phyloP scores from a whole-genome alignment of 1,284 basidiomycete species.

The Inonotus hispidus region DNA sequence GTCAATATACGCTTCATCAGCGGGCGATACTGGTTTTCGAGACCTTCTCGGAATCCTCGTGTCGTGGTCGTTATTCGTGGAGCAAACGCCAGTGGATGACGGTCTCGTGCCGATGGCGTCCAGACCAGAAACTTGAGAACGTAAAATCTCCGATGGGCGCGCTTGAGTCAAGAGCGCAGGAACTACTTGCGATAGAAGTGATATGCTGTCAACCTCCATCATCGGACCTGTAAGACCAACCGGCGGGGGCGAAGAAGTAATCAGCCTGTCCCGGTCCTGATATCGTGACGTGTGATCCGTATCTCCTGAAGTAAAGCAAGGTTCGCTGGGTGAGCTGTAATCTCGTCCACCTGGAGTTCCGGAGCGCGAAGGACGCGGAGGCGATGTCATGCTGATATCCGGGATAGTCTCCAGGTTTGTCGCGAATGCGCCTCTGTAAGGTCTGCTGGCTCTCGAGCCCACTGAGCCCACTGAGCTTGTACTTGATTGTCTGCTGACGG shows the following conservation, averaged over 20 bases:
- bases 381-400: not conserved
- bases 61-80: too few relatives aligned
- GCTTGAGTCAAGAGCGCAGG: too few relatives aligned
- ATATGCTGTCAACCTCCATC: constrained; percentile 63
- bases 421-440: not conserved
- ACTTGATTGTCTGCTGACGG: not conserved
- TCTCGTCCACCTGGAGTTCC: not conserved
- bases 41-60: too few relatives aligned
- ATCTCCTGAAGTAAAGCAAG: too few relatives aligned
- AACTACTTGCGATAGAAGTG: constrained; percentile 31
- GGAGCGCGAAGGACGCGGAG: not conserved
- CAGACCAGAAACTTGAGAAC: too few relatives aligned
- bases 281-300: too few relatives aligned
- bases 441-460: not conserved
- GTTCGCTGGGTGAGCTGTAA: constrained; percentile 18
- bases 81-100: too few relatives aligned
- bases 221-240: constrained; percentile 30
- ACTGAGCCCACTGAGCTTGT: not conserved
- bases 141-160: too few relatives aligned
- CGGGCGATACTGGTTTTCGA: too few relatives aligned
- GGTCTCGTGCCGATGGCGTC: too few relatives aligned
- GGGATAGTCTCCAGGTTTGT: constrained; percentile 7
- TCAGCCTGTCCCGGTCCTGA: too few relatives aligned
- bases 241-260: constrained; percentile 30
- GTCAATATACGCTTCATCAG: too few relatives aligned